Evolutionary conservation across 768 basidiomycete species (phyloP), one percentile per base, ranked within the genome.

Genomic region (Pulveroboletus sp.): DNA sequence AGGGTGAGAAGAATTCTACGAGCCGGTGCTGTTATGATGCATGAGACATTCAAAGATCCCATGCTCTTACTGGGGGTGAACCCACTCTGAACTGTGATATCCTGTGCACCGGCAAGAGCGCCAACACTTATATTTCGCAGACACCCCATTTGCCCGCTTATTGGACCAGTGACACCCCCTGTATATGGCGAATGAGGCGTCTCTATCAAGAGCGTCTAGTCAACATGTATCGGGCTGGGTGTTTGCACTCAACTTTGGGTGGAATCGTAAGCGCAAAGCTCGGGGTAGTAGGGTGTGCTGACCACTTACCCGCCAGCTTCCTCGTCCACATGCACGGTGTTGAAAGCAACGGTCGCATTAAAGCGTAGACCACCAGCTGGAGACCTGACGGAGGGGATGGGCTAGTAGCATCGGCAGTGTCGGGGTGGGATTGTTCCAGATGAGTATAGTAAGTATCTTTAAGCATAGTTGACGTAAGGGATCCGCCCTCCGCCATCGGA

Each of bases 181-280:
- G 21, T 4, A 21, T 21, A 21, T 21, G n/a, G n/a, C n/a, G n/a
- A n/a, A n/a, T n/a, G 21, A 21, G 21, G 76, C 73, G 57, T 81
- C 81, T 8, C 77, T 17, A 40, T 78, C 82, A 21, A 7, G 53
- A 31, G 7, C 30, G 4, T 17, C 50, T 35, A 39, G 35, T 4
- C 26, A 17, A 31, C 4, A 33, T n/a, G 5, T 15, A 40, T 21
- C 24, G 5, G 2, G 21, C 21, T 21, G 21, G 2, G 21, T 21
- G 21, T 21, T 21, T 21, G 21, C 21, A 21, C 21, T n/a, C 21
- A 21, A 4, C 21, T 21, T 21, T n/a, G 14, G 4, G 11, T 5
- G 27, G 26, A 74, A 6, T 80, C 81, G 63, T 84, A 83, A 33
- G 84, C 63, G 54, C 82, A 84, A n/a, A 54, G 80, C 1, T 77